Evolutionary conservation across 805 yeast genomes (phyloP).

Genomic region (Metschnikowia borealis): DNA sequence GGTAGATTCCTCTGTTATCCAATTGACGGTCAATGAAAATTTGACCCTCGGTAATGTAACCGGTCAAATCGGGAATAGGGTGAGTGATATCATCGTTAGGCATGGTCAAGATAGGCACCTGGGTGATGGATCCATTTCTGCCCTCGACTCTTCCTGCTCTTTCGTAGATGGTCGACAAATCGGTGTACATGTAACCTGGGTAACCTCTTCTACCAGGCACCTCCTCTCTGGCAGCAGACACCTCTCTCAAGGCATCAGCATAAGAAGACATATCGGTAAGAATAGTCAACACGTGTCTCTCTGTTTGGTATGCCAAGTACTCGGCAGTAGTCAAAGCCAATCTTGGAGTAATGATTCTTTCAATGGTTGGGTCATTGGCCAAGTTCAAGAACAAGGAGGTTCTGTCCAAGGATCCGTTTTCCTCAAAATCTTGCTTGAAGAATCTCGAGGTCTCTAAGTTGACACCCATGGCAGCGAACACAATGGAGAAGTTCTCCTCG

Average conservation of each 20-base stretch:
- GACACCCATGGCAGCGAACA: slow-evolving; percentile 99
- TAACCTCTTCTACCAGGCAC: slow-evolving; percentile 99
- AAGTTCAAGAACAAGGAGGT: slow-evolving; percentile 93
- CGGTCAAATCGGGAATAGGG: slow-evolving; percentile 99
- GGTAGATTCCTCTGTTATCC: slow-evolving; percentile 94
- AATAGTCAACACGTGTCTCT: slow-evolving; percentile 96
- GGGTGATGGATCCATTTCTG: slow-evolving; percentile 98
- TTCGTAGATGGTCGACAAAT: slow-evolving; percentile 97
- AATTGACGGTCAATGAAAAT: slow-evolving; percentile 95
- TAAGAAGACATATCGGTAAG: slow-evolving; percentile 99
- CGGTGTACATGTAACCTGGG: slow-evolving; percentile 99
- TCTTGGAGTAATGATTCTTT: slow-evolving; percentile 98
- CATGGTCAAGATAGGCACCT: slow-evolving; percentile 98
- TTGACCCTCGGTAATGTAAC: slow-evolving; percentile 99
- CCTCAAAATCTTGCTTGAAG: slow-evolving; percentile 99
- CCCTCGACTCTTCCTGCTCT: slow-evolving; percentile 99
- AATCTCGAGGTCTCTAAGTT: slow-evolving; percentile 97
- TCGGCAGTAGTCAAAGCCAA: slow-evolving; percentile 98
- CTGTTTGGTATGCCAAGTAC: slow-evolving; percentile 97
- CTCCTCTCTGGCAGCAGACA: slow-evolving; percentile 99
- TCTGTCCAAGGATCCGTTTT: slow-evolving; percentile 97
- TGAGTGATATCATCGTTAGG: slow-evolving; percentile 99
- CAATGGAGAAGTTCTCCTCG: slow-evolving; percentile 98
- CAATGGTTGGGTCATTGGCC: slow-evolving; percentile 99
- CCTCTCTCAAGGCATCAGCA: slow-evolving; percentile 99